phyloP scores from a whole-genome alignment of 2,329 filamentous ascomycete species.

The Fusarium tanahbumbuense region DNA sequence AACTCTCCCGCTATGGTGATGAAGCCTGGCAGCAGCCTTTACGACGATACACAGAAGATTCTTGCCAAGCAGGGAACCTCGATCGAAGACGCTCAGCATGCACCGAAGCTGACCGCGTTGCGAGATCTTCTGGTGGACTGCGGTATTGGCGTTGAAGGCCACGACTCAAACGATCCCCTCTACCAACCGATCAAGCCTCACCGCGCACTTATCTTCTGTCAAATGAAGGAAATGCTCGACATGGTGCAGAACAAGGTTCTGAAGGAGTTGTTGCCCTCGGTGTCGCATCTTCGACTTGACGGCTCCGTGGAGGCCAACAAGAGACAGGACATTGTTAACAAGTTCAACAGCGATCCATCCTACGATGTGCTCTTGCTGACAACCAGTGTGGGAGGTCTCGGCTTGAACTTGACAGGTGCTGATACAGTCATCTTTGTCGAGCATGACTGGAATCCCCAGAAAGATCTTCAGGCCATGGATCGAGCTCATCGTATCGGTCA shows the following conservation, averaged over 20 bases:
- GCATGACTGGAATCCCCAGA: constrained; percentile 99
- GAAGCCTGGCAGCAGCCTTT: constrained; percentile 91
- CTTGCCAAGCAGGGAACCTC: constrained; percentile 82
- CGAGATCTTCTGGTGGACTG: constrained; percentile 97
- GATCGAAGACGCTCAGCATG: constrained; percentile 86
- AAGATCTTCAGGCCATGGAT: constrained; percentile 99
- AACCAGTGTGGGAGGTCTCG: constrained; percentile 93
- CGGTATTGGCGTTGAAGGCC: constrained; percentile 85
- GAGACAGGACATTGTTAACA: constrained; percentile 97
- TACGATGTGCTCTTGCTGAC: constrained; percentile 95
- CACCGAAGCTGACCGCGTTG: constrained; percentile 90
- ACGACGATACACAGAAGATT: constrained; percentile 85
- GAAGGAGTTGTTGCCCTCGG: constrained; percentile 88
- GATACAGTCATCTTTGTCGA: constrained; percentile 99
- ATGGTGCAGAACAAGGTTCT: constrained; percentile 97
- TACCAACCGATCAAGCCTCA: constrained; percentile 93
- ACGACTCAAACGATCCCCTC: constrained; percentile 68
- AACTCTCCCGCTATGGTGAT: constrained; percentile 97
- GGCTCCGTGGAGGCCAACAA: constrained; percentile 92
- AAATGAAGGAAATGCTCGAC: constrained; percentile 99
- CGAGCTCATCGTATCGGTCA: constrained; percentile 97
- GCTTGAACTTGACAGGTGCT: constrained; percentile 93
- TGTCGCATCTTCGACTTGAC: constrained; percentile 94
- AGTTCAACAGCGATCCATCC: constrained; percentile 96
- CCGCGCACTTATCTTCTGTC: constrained; percentile 95